A percentile compares a stretch with the other conserved stretches of the same genome.
Evolutionary conservation across 1,284 basidiomycete species (phyloP).

Genomic region (Heterobasidion annosum): DNA sequence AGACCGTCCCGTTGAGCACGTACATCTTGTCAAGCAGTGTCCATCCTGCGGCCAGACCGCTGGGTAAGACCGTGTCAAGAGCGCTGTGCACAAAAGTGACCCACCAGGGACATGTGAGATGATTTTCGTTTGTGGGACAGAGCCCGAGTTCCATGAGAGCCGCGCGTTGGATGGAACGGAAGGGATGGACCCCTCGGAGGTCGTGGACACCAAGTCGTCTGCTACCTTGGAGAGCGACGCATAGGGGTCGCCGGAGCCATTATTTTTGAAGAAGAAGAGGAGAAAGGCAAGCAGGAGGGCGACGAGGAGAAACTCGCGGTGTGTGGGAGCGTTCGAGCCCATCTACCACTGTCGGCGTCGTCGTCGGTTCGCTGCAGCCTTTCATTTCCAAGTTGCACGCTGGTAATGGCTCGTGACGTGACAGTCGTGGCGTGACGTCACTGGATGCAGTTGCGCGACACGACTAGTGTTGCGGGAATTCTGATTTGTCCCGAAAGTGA

Average conservation of each 20-base stretch:
- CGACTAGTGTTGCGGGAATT: too few relatives aligned
- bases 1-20: constrained; percentile 68
- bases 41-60: constrained; percentile 59
- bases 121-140: constrained; percentile 48
- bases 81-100: not conserved
- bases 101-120: constrained; percentile 57
- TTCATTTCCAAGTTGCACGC: too few relatives aligned
- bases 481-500: too few relatives aligned
- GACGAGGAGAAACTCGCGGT: constrained; percentile 41
- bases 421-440: too few relatives aligned
- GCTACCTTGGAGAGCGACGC: constrained; percentile 7
- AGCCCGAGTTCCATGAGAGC: constrained; percentile 22
- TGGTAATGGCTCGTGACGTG: too few relatives aligned
- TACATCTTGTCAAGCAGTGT: constrained; percentile 77
- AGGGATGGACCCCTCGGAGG: constrained; percentile 17
- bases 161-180: constrained; percentile 11
- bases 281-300: constrained; percentile 35
- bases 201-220: constrained; percentile 14
- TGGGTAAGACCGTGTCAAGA: too few relatives aligned
- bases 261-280: constrained; percentile 26
- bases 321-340: constrained; percentile 10
- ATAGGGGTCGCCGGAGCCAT: not conserved
- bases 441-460: too few relatives aligned
- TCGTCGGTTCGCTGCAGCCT: too few relatives aligned
- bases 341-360: not conserved